These are phyloP conservation scores for Tuber microsphaerosporum DNA, from an alignment of 495 filamentous ascomycete genomes.

Conservation along the genomic window DNA sequence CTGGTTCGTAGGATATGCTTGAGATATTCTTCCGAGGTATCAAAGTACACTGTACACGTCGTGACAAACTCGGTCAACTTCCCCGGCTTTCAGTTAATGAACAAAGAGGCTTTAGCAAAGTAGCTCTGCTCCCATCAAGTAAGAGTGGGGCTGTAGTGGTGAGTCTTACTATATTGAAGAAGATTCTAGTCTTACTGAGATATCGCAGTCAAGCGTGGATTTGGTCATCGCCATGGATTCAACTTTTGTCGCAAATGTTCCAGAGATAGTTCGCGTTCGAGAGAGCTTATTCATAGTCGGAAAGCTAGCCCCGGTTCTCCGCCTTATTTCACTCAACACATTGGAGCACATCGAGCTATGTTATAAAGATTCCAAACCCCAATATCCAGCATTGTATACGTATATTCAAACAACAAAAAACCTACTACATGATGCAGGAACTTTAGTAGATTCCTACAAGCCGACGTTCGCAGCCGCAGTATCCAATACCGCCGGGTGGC, in stretches of 20 bases:
- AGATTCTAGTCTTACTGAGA: constrained; percentile 10
- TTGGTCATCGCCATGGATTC: constrained; percentile 40
- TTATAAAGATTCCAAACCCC: neutral
- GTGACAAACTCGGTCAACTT: constrained; percentile 30
- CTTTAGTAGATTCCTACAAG: constrained; percentile 19
- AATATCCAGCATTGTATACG: constrained; percentile 18
- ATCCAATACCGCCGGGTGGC: constrained; percentile 27
- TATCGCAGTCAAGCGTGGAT: constrained; percentile 22
- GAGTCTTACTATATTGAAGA: constrained; percentile 8
- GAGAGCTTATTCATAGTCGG: constrained; percentile 24
- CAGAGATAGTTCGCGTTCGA: constrained; percentile 25
- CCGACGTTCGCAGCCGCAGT: constrained; percentile 22
- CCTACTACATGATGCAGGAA: constrained; percentile 31
- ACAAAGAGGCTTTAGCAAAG: constrained; percentile 27
- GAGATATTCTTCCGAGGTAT: constrained; percentile 38
- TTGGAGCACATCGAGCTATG: constrained; percentile 37
- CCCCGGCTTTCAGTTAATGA: constrained; percentile 27
- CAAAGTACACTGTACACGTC: constrained; percentile 25
- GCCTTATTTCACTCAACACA: constrained; percentile 36
- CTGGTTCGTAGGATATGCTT: constrained; percentile 32
- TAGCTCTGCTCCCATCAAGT: constrained; percentile 28
- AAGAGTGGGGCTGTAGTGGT: constrained; percentile 33
- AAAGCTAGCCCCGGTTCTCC: constrained; percentile 36
- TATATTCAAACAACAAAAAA: constrained; percentile 33
- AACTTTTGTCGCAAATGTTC: constrained; percentile 25